These are phyloP conservation scores for Clarireedia paspali DNA, from an alignment of 2,329 filamentous ascomycete genomes.

Conservation along the genomic window DNA sequence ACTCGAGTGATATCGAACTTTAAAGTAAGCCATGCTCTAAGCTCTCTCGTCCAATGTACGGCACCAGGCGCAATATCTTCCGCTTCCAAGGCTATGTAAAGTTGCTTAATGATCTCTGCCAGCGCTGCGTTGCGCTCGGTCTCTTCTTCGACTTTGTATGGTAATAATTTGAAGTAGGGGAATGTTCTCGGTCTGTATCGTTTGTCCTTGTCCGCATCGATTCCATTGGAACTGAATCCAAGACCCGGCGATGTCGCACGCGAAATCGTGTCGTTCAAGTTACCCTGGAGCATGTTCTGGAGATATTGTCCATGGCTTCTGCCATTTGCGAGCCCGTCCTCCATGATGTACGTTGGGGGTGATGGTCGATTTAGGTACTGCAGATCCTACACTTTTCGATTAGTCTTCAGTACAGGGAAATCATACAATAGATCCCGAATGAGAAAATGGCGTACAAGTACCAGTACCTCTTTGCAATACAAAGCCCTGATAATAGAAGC, in stretches of 20 bases:
- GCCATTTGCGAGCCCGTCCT: slow-evolving; percentile 25
- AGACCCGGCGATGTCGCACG: slow-evolving; percentile 77
- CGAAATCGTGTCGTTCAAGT: slow-evolving; percentile 60
- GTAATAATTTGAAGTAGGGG: slow-evolving; percentile 84
- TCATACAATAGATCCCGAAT: not conserved
- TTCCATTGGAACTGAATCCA: slow-evolving; percentile 40
- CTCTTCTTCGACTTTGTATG: slow-evolving; percentile 80
- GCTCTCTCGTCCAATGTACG: slow-evolving; percentile 93
- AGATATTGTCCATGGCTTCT: slow-evolving; percentile 24
- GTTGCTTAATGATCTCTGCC: slow-evolving; percentile 81
- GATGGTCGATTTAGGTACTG: not conserved
- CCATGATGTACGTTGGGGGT: slow-evolving; percentile 17
- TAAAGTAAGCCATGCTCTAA: slow-evolving; percentile 88
- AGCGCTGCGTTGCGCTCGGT: slow-evolving; percentile 69
- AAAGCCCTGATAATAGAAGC: not conserved
- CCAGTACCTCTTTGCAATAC: slow-evolving; percentile 2
- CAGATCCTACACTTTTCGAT: no score
- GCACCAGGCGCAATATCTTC: slow-evolving; percentile 93
- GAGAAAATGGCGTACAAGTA: not conserved
- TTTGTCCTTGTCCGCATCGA: slow-evolving; percentile 46
- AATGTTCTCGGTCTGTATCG: slow-evolving; percentile 83
- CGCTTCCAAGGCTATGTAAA: slow-evolving; percentile 84
- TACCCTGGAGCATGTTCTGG: slow-evolving; percentile 21
- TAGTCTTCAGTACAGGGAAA: not conserved
- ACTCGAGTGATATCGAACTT: slow-evolving; percentile 94